Evolutionary conservation across 176 grass and related monocot species (phyloP).

Genomic region (Musa beccarii): DNA sequence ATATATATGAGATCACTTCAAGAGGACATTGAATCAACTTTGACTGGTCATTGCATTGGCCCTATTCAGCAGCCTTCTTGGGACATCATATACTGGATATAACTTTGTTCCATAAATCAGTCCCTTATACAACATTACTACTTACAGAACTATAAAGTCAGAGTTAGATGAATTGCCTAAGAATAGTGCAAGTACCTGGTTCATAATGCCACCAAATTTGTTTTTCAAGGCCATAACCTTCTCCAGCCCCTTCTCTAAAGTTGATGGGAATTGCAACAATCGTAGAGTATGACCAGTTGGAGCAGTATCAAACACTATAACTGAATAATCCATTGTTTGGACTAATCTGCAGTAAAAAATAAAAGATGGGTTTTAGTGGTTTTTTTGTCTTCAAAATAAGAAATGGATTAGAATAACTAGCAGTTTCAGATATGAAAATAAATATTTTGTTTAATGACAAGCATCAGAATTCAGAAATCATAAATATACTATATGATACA

Average conservation of each 20-base stretch:
- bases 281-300: constrained; percentile 95
- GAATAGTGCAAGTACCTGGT: constrained; percentile 43
- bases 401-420: neutral
- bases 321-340: constrained; percentile 99
- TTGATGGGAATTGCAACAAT: constrained; percentile 91
- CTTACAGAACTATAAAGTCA: neutral
- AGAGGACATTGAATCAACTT: no score
- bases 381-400: no score
- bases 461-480: neutral
- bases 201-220: constrained; percentile 87
- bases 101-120: neutral
- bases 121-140: neutral
- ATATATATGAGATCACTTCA: no score
- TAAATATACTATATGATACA: neutral
- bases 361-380: constrained; percentile 3
- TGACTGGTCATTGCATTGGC: no score
- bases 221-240: constrained; percentile 94
- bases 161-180: constrained; percentile 17
- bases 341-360: constrained; percentile 60
- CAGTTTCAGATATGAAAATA: no score
- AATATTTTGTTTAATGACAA: neutral
- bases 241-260: constrained; percentile 93
- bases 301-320: constrained; percentile 99
- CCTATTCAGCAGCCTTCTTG: no score
- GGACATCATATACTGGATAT: no score